These are phyloP conservation scores for Ceratobasidium sp. DNA, from an alignment of 1,284 basidiomycete genomes.

Conservation along the genomic window DNA sequence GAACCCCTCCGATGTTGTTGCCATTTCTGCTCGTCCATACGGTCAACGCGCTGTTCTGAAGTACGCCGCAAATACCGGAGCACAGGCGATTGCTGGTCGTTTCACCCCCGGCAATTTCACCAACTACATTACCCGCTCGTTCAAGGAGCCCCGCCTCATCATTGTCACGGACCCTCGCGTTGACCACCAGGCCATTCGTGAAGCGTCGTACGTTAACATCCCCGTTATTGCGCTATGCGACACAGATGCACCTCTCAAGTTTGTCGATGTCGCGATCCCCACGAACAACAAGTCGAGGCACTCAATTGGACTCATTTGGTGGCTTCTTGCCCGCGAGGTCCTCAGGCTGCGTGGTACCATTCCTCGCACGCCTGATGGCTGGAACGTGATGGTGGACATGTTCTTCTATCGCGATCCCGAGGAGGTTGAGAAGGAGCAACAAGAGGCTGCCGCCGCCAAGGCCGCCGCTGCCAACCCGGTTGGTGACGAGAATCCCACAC, in stretches of 20 bases:
- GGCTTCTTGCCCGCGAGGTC: constrained; percentile 97
- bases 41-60: constrained; percentile 99
- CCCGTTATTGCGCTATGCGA: constrained; percentile 99
- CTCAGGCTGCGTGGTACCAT: constrained; percentile 94
- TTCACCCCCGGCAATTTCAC: constrained; percentile 99
- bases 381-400: constrained; percentile 99
- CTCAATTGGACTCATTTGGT: constrained; percentile 98
- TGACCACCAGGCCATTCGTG: constrained; percentile 99
- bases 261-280: constrained; percentile 98
- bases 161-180: constrained; percentile 98
- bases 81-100: constrained; percentile 97
- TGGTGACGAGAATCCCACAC: constrained; percentile 59
- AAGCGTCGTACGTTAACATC: constrained; percentile 99
- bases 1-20: constrained; percentile 97
- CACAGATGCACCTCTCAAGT: constrained; percentile 96
- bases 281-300: constrained; percentile 99
- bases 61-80: constrained; percentile 97
- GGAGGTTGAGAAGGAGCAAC: constrained; percentile 96
- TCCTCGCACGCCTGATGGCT: constrained; percentile 88
- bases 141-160: constrained; percentile 99
- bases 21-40: constrained; percentile 97
- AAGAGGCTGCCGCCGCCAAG: constrained; percentile 90
- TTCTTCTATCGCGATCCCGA: constrained; percentile 99
- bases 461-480: constrained; percentile 68
- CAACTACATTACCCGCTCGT: constrained; percentile 99